Percentiles rank a stretch among this genome's conserved stretches.
Conservation (phyloP, 495 filamentous ascomycete species). For the Penicillium daleae region DNA sequence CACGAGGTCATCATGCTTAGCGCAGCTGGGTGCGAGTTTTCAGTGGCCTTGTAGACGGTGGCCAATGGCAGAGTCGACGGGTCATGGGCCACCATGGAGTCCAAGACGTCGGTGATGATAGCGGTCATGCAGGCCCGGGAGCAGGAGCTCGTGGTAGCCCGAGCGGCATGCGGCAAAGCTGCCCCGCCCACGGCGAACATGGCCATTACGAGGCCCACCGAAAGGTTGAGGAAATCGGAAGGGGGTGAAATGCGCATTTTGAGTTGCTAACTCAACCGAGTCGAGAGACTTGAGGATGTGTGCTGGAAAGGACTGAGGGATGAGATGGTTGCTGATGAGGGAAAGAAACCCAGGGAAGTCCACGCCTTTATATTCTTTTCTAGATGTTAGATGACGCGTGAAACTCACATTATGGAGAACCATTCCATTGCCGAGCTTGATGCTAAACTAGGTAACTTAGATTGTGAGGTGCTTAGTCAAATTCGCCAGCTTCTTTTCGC, state of each 20-base stretch:
- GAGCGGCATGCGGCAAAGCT: not conserved
- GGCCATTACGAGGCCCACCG: not conserved
- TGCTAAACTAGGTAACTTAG: not conserved
- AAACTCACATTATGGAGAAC: not conserved
- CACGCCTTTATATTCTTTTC: not conserved
- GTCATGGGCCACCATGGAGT: constrained; percentile 14
- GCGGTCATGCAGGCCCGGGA: constrained; percentile 6
- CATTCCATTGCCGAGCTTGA: not conserved
- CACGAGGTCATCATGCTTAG: constrained; percentile 15
- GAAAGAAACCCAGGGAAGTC: not conserved
- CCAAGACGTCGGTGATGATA: constrained; percentile 3
- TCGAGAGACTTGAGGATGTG: not conserved
- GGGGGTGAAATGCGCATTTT: not conserved
- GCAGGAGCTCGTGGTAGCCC: not conserved
- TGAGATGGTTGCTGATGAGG: not conserved
- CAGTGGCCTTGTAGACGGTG: constrained; percentile 11
- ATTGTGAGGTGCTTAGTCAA: not conserved
- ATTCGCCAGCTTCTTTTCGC: too few species aligned
- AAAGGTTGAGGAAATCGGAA: constrained; percentile 4
- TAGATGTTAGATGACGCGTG: not conserved
- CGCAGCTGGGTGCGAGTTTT: constrained; percentile 17
- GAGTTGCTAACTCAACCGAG: not conserved
- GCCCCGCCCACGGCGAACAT: not conserved
- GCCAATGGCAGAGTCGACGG: constrained; percentile 15
- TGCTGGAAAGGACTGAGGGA: not conserved